Evolutionary conservation across 1,139 yeast genomes (phyloP), one percentile per base, ranked within the genome.

Genomic region (Geotrichum aggregatum): DNA sequence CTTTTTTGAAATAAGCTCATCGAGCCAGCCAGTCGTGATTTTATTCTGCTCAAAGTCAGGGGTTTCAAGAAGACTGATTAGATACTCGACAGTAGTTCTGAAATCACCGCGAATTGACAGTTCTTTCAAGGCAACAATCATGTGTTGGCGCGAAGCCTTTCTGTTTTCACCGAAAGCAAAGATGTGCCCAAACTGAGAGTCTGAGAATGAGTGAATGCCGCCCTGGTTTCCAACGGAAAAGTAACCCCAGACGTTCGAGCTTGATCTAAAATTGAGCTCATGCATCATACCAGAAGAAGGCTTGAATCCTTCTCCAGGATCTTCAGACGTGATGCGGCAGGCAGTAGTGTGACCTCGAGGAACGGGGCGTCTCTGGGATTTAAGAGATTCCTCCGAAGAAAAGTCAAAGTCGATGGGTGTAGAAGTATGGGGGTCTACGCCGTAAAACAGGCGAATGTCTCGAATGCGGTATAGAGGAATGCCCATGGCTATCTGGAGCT

Each of bases 331-430:
- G 71, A 92, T 92, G 76, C 98, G 91, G 75, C 98, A 91, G 51
- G 98, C 98, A 49, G 98, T 92, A 70, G 96, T 87, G 72, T 92
- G 98, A 59, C 98, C 98, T 75, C 88, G 88, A 62, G 98, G 98
- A 60, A 79, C 80, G 43, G 98, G 98, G 63, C 82, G 82, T 71
- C 98, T 83, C 75, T 92, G 98, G 54, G 84, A 79, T 61, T 81
- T 78, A 61, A 81, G 74, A 36, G 95, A 78, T 54, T 77, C 80
- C 61, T 84, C 86, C 38, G 83, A 76, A 59, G 82, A 81, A 73
- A 94, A 92, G 61, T 85, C 92, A 65, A 88, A 92, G 70, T 92
- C 98, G 62, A 92, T 87, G 56, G 84, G 87, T 49, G 96, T 85
- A 24, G 91, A 75, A 52, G 95, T 82, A 66, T 88, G 95, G 55